Percentiles rank a stretch among this genome's conserved stretches.
These are phyloP conservation scores for Aspergillus cavernicola DNA, from an alignment of 495 filamentous ascomycete species.

Conservation along the genomic window DNA sequence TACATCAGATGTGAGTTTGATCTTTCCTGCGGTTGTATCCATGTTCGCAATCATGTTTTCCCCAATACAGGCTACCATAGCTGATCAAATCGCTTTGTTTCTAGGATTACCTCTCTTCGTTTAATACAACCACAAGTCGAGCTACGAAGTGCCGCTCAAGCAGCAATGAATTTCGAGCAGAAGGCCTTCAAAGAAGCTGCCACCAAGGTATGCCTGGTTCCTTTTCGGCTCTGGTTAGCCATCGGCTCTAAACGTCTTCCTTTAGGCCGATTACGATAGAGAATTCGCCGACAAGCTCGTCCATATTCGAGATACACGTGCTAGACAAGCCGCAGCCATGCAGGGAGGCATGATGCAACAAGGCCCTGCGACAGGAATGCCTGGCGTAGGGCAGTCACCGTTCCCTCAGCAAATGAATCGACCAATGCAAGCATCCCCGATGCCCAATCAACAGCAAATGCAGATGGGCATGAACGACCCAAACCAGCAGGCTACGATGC, in stretches of 20 bases:
- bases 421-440: slow-evolving; percentile 50
- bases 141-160: slow-evolving; percentile 34
- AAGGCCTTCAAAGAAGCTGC: slow-evolving; percentile 44
- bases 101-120: slow-evolving; percentile 47
- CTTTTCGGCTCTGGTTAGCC: background rate
- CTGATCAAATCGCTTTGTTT: background rate
- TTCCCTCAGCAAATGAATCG: slow-evolving; percentile 53
- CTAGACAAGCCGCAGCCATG: slow-evolving; percentile 41
- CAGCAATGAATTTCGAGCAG: slow-evolving; percentile 47
- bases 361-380: slow-evolving; percentile 21
- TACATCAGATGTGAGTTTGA: slow-evolving; percentile 46
- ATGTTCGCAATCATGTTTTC: too few species aligned
- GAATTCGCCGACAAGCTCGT: slow-evolving; percentile 45
- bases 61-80: background rate
- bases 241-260: background rate
- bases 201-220: slow-evolving; percentile 33
- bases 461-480: slow-evolving; percentile 44
- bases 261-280: slow-evolving; percentile 45
- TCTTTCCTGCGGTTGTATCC: background rate
- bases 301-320: slow-evolving; percentile 45
- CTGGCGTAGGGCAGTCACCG: slow-evolving; percentile 34
- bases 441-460: slow-evolving; percentile 43
- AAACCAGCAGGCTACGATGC: slow-evolving; percentile 37
- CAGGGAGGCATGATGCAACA: slow-evolving; percentile 47
- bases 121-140: slow-evolving; percentile 48